phyloP scores from a whole-genome alignment of 495 filamentous ascomycete genomes.

The Aspergillus olivimuriae region DNA sequence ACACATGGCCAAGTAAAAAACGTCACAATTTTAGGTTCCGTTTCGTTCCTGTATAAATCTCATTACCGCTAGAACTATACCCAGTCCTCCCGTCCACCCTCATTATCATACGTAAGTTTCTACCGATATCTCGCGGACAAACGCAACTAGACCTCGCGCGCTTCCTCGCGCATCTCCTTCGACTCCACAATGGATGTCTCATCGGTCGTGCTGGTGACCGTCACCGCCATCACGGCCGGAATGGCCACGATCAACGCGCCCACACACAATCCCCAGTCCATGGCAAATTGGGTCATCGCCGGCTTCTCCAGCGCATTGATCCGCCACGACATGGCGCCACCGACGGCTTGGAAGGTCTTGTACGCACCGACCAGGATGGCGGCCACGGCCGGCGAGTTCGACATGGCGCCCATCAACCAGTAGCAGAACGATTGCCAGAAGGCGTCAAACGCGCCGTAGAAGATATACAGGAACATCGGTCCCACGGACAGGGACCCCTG shows the following conservation, averaged over 20 bases:
- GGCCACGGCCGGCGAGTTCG: constrained; percentile 77
- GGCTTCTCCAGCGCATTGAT: constrained; percentile 58
- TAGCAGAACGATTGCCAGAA: constrained; percentile 73
- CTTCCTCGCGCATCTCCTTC: not conserved
- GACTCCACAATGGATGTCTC: not conserved
- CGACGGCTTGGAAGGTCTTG: constrained; percentile 85
- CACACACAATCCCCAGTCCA: constrained; percentile 62
- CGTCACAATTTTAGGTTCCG: too few relatives aligned
- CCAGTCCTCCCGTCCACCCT: too few relatives aligned
- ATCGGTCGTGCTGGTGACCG: not conserved
- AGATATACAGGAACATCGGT: constrained; percentile 50
- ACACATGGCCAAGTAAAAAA: too few relatives aligned
- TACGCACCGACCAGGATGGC: constrained; percentile 90
- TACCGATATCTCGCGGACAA: too few relatives aligned
- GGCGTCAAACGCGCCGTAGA: constrained; percentile 48
- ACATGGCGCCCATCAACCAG: constrained; percentile 80
- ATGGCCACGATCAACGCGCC: constrained; percentile 57
- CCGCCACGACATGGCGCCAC: constrained; percentile 77
- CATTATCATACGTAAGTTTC: too few relatives aligned
- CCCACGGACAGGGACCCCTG: constrained; percentile 30
- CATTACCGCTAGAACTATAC: too few relatives aligned
- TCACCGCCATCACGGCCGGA: not conserved
- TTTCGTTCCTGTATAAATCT: too few relatives aligned
- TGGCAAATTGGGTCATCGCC: constrained; percentile 50
- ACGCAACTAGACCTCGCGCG: not conserved